Percentiles rank a stretch among this genome's conserved stretches.
phyloP scores from a whole-genome alignment of 768 basidiomycete species.

The Auriscalpium microsporum region DNA sequence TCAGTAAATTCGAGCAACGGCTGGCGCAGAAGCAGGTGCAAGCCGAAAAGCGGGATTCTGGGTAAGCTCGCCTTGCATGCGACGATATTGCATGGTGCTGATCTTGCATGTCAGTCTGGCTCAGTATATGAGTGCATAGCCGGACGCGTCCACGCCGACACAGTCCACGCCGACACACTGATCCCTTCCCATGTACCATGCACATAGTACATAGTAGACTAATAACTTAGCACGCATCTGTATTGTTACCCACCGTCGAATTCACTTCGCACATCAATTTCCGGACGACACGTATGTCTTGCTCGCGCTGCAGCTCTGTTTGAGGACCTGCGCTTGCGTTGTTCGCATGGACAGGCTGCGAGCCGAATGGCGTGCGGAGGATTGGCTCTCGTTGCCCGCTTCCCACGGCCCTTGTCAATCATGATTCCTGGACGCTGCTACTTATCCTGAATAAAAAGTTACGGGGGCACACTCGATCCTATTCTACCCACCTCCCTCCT shows the following conservation, averaged over 20 bases:
- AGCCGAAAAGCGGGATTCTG: constrained; percentile 29
- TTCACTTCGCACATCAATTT: not conserved
- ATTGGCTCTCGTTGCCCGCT: not conserved
- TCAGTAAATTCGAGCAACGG: constrained; percentile 76
- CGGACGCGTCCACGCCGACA: not conserved
- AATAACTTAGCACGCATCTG: not conserved
- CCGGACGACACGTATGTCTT: not conserved
- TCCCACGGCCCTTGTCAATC: not conserved
- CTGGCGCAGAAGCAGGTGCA: constrained; percentile 34
- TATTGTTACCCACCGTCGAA: constrained; percentile 2
- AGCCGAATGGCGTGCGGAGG: not conserved
- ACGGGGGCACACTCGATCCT: not conserved
- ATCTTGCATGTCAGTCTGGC: constrained; percentile 49
- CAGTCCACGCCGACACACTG: not conserved
- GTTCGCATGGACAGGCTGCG: not conserved
- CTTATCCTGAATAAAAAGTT: too few species aligned
- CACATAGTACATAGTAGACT: constrained; percentile 3
- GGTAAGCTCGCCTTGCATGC: constrained; percentile 29
- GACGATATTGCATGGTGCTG: constrained; percentile 1
- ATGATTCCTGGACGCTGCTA: too few species aligned
- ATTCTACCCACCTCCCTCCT: not conserved
- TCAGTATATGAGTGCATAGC: constrained; percentile 70
- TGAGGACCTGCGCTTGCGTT: too few species aligned
- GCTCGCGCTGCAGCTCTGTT: too few species aligned
- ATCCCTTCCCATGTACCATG: not conserved